Conservation (phyloP, 2,329 filamentous ascomycete genomes). For the Pseudocercospora crystallina region DNA sequence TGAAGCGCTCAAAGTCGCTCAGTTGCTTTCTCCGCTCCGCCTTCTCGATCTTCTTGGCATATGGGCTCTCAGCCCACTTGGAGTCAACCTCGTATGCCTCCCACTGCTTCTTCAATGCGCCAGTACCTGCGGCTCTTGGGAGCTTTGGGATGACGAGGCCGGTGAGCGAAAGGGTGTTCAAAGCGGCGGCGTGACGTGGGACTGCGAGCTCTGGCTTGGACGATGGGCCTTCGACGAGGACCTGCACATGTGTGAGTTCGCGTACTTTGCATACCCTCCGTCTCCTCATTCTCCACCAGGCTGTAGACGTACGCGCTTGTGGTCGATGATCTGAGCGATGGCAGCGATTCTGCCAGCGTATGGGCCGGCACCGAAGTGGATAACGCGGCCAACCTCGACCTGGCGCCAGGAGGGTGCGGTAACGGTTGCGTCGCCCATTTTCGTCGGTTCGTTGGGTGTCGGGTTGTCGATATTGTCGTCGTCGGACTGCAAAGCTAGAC, state of each 20-base stretch:
- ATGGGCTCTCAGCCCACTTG: conserved; percentile 89
- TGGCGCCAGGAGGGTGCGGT: conserved; percentile 72
- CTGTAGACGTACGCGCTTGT: conserved; percentile 88
- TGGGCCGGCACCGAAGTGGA: conserved; percentile 82
- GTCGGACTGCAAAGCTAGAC: not conserved
- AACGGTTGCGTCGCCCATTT: conserved; percentile 34
- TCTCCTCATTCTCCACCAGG: conserved; percentile 7
- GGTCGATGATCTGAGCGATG: conserved; percentile 99
- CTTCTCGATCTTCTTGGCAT: conserved; percentile 90
- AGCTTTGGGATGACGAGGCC: conserved; percentile 83
- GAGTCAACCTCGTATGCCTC: conserved; percentile 85
- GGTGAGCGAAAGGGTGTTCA: conserved; percentile 84
- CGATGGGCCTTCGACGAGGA: conserved; percentile 92
- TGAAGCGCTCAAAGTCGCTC: conserved; percentile 99
- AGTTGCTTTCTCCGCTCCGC: conserved; percentile 83
- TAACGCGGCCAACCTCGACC: conserved; percentile 97
- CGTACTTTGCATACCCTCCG: conserved; percentile 15
- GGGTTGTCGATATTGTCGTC: conserved; percentile 14
- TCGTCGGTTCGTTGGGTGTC: conserved; percentile 22
- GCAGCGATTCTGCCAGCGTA: conserved; percentile 82
- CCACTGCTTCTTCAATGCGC: conserved; percentile 84
- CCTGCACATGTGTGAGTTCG: conserved; percentile 55
- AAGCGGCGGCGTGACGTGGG: conserved; percentile 80
- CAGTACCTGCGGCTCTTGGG: conserved; percentile 79
- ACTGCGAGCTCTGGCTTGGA: conserved; percentile 75